Evolutionary conservation across 202 grass and related monocot genomes (phyloP), one percentile per base, ranked within the genome.

Genomic region (Thinopyrum obtusiflorum): DNA sequence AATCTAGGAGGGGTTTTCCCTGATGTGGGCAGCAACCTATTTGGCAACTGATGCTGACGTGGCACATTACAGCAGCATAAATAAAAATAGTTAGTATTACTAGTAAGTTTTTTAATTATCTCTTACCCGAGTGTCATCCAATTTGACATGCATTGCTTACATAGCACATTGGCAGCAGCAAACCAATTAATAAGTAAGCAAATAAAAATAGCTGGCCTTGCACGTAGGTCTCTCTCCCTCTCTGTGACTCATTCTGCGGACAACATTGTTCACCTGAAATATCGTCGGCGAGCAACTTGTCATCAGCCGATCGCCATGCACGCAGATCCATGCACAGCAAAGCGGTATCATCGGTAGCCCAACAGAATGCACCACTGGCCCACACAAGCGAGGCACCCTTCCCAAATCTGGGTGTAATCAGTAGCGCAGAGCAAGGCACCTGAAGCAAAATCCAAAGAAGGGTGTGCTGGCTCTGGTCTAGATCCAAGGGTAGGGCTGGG

Each of bases 21-120:
- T 73, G 40, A 73, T 73, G 70, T 73, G 49, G 24, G 70, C 11
- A 70, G 70, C 11, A 70, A 21, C 70, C 70, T 49, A 47, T 73
- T 73, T 73, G 40, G 25, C 24, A 49, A 73, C 13, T 13, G 24
- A 47, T 49, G 70, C 21, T 73, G 39, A 70, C 10, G 6, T 42
- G 40, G 9, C 7, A 51, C 71, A 29, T 25, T 74, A 8, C 71
- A 74, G 25, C 53, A 59, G 20, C 53, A 8, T n/a, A 59, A 59
- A 59, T 21, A 59, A 59, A 59, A 59, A 21, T 9, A 59, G 53
- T 21, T 59, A 7, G 53, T 59, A 59, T 59, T n/a, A 21, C 53
- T 59, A 49, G 42, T 47, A 27, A 74, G 71, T 51, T 68, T 68
- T 17, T 35, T n/a, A 20, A 68, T 68, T 32, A 29, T 68, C 42